Conservation (phyloP, 768 basidiomycete genomes). For the Solioccasus polychromus region DNA sequence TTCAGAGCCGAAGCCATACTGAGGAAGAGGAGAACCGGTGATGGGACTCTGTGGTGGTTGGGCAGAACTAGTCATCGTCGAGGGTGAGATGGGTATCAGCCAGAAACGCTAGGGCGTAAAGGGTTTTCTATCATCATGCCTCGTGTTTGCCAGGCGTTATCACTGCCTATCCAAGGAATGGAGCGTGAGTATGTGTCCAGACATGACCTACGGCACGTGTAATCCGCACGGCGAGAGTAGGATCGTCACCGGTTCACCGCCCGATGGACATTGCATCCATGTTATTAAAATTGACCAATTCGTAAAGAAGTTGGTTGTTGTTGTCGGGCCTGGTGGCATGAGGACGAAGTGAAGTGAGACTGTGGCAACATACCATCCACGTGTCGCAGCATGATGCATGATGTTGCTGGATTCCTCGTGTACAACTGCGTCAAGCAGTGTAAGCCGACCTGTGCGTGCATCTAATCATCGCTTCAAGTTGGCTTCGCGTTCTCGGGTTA, state of each 20-base stretch:
- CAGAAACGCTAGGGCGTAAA: slow-evolving; percentile 3
- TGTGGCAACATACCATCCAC: no score
- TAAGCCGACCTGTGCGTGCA: no score
- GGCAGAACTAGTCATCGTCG: slow-evolving; percentile 24
- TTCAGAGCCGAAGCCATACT: slow-evolving; percentile 69
- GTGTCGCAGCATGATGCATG: no score
- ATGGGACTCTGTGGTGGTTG: slow-evolving; percentile 23
- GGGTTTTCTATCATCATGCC: slow-evolving; percentile 31
- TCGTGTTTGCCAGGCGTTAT: slow-evolving; percentile 34
- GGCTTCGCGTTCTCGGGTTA: no score
- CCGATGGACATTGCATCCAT: no score
- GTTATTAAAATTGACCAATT: no score
- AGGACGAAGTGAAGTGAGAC: no score
- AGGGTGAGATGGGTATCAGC: slow-evolving; percentile 7
- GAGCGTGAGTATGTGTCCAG: slow-evolving; percentile 7
- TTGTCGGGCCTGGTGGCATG: no score
- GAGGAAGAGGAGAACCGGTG: slow-evolving; percentile 45
- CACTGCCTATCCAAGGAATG: slow-evolving; percentile 26
- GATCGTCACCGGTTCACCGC: not conserved
- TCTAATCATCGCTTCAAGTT: no score
- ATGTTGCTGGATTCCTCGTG: no score
- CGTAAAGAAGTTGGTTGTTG: no score
- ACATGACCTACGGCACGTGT: slow-evolving; percentile 26
- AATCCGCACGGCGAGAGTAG: slow-evolving; percentile 13
- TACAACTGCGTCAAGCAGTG: no score